These are phyloP conservation scores for Penicillium sp. DNA, from an alignment of 2,329 filamentous ascomycete species.

Conservation along the genomic window DNA sequence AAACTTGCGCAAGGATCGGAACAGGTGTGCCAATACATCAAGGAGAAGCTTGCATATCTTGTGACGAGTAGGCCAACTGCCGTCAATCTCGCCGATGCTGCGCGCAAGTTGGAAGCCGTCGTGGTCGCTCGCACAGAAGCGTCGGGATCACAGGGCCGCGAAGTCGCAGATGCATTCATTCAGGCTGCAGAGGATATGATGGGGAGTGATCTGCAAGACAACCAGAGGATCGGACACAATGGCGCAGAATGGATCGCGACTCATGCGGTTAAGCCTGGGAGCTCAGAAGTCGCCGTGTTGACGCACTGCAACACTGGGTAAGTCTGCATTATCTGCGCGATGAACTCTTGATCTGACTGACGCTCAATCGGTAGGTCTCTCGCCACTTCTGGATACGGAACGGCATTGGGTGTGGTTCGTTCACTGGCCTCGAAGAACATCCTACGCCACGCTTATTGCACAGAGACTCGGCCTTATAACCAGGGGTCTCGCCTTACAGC, in stretches of 20 bases:
- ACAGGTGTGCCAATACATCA: conserved; percentile 64
- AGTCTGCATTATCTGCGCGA: conserved; percentile 18
- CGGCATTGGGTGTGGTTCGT: conserved; percentile 88
- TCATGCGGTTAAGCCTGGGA: conserved; percentile 50
- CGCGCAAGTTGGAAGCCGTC: conserved; percentile 67
- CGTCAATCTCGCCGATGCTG: conserved; percentile 89
- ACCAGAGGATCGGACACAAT: conserved; percentile 75
- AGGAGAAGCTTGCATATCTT: conserved; percentile 76
- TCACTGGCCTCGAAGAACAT: conserved; percentile 64
- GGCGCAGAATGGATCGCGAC: conserved; percentile 78
- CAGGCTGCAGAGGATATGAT: conserved; percentile 81
- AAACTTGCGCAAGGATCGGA: conserved; percentile 53
- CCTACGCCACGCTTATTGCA: conserved; percentile 85
- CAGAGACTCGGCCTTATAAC: conserved; percentile 95
- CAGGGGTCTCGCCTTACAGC: conserved; percentile 92
- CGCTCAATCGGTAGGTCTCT: conserved; percentile 61
- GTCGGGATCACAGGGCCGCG: conserved; percentile 35
- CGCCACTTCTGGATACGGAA: conserved; percentile 96
- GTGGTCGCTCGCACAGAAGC: conserved; percentile 48
- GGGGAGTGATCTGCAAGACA: conserved; percentile 79
- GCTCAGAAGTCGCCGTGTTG: conserved; percentile 69
- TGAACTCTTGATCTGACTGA: not conserved
- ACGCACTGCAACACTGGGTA: conserved; percentile 98
- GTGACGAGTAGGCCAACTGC: conserved; percentile 88
- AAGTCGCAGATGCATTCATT: conserved; percentile 68